Evolutionary conservation across 225 moss, liverwort and hornwort genomes (phyloP), one percentile per base, ranked within the genome.

Genomic region (Neckera pumila): DNA sequence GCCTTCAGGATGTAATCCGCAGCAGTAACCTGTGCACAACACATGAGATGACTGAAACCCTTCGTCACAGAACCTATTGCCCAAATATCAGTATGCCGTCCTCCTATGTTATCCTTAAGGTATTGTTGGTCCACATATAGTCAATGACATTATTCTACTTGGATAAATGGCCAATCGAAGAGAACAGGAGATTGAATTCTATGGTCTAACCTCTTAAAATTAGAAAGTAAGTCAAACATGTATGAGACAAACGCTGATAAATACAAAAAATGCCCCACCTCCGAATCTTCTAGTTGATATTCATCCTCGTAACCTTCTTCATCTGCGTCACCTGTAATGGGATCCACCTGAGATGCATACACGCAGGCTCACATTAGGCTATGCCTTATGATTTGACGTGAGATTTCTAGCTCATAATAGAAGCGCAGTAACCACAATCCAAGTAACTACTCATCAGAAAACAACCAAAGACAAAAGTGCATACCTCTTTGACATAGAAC

Each of bases 261-360:
- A 45, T 47, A 87, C 67, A 82, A 45, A 77, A 85, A 60, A 66
- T 61, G 65, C 23, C 87, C 57, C 73, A 98, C 97, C 96, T 98
- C 98, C 34, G 94, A 91, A 40, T 96, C 96, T 91, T 96, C 98
- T 19, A 98, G 95, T 92, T 96, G 94, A 87, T 94, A 96, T 61
- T 95, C 95, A 92, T 96, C 96, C 85, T 95, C 94, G 72, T 95
- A 96, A 74, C 96, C 96, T 81, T 96, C 98, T 83, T 98, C 98
- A 65, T 96, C 98, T 74, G 93, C 88, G 18, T 96, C 94, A 70
- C 98, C 98, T 75, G 98, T 92, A 87, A 89, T 93, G 51, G 96
- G 95, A 93, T 97, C 97, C 57, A 97, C 97, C 97, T 97, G 94
- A 70, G 77, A 88, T 86, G 76, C 54, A 86, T 42, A 90, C 84